A percentile compares a stretch with the other conserved stretches of the same genome.
Conservation (phyloP, 2,329 filamentous ascomycete genomes). For the Reticulascus tulasneorum region DNA sequence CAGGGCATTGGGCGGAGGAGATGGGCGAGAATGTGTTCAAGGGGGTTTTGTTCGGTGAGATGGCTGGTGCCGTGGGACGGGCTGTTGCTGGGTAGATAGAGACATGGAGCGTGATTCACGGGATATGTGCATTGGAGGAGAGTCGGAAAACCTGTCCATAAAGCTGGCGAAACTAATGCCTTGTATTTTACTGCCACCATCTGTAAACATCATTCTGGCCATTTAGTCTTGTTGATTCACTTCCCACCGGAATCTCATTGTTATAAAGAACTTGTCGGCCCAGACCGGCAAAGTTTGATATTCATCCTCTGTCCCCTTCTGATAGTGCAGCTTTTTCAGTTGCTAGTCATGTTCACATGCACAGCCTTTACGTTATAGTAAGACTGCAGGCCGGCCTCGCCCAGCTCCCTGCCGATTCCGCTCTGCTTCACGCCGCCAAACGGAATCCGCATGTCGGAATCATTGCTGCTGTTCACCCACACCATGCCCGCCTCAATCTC, state of each 20-base stretch:
- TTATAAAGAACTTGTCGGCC: too few relatives aligned
- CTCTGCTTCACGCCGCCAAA: constrained; percentile 30
- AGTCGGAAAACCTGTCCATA: too few relatives aligned
- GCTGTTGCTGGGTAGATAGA: constrained; percentile 32
- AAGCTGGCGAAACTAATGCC: too few relatives aligned
- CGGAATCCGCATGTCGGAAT: constrained; percentile 24
- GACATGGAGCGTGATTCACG: too few relatives aligned
- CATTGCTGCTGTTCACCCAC: constrained; percentile 34
- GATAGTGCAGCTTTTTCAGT: too few relatives aligned
- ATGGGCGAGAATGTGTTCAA: constrained; percentile 75
- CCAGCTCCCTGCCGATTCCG: constrained; percentile 26
- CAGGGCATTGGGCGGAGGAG: constrained; percentile 74
- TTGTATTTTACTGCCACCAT: too few relatives aligned
- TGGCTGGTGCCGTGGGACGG: constrained; percentile 58
- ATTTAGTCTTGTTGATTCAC: too few relatives aligned
- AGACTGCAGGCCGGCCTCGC: constrained; percentile 23
- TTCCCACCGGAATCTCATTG: too few relatives aligned
- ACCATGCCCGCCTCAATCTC: constrained; percentile 52
- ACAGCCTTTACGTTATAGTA: constrained; percentile 25
- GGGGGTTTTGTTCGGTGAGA: constrained; percentile 72
- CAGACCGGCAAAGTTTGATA: too few relatives aligned
- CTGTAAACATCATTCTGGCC: too few relatives aligned
- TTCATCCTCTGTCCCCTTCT: too few relatives aligned
- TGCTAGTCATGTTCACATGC: constrained; percentile 22
- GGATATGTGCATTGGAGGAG: too few relatives aligned